Conservation (phyloP, 192 early-diverging fungal species). For the Endogone sp. region DNA sequence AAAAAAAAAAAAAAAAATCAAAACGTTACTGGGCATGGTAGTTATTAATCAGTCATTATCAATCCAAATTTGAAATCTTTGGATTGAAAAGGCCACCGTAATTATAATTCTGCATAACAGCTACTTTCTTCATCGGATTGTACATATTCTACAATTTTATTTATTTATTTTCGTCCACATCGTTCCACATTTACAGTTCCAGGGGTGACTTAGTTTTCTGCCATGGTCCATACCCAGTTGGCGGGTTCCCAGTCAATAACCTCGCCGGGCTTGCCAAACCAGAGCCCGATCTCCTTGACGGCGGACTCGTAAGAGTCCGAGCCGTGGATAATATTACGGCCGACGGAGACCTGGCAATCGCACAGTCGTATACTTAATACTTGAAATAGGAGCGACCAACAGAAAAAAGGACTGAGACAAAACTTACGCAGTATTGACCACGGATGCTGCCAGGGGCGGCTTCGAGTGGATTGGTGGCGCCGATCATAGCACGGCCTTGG, state of each 20-base stretch:
- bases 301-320: conserved; percentile 84
- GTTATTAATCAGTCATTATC: too few relatives aligned
- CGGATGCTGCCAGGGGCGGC: conserved; percentile 88
- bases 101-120: too few relatives aligned
- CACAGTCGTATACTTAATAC: too few relatives aligned
- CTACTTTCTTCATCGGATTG: too few relatives aligned
- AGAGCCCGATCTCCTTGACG: conserved; percentile 72
- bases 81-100: too few relatives aligned
- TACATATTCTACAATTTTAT: too few relatives aligned
- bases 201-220: conserved; percentile 53
- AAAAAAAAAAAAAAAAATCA: too few relatives aligned
- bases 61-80: too few relatives aligned
- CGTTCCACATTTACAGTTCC: background rate
- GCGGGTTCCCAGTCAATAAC: conserved; percentile 56
- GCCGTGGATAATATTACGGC: conserved; percentile 86
- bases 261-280: conserved; percentile 65
- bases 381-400: too few relatives aligned
- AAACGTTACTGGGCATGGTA: too few relatives aligned
- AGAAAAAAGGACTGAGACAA: too few relatives aligned
- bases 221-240: conserved; percentile 64
- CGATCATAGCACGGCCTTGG: conserved; percentile 84
- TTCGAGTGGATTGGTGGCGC: conserved; percentile 88
- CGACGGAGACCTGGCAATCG: too few relatives aligned
- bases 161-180: background rate
- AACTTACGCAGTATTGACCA: conserved; percentile 65